These are phyloP conservation scores for Mucuna pruriens DNA, from an alignment of 306 rosid species.

Conservation along the genomic window DNA sequence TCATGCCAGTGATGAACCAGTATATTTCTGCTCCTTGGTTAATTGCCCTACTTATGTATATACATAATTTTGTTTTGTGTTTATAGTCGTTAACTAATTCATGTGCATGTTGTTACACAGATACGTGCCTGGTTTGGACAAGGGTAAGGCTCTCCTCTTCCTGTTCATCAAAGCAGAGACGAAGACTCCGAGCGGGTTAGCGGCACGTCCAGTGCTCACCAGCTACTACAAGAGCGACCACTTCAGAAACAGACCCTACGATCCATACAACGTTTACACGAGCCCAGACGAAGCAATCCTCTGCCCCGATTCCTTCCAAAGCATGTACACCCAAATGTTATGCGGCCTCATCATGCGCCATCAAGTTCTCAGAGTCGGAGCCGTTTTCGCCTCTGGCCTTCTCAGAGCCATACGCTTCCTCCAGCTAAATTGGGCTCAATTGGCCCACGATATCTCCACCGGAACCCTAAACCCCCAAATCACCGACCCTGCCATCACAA, in stretches of 20 bases:
- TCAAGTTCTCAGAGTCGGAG: constrained; percentile 76
- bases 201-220: constrained; percentile 83
- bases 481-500: constrained; percentile 56
- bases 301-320: constrained; percentile 76
- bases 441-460: constrained; percentile 63
- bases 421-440: constrained; percentile 61
- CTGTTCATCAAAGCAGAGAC: constrained; percentile 69
- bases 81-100: no score
- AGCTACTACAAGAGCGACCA: constrained; percentile 81
- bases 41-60: neutral
- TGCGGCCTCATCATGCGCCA: constrained; percentile 82
- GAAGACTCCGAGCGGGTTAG: constrained; percentile 69
- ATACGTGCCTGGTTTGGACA: constrained; percentile 67
- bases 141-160: constrained; percentile 78
- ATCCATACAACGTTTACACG: constrained; percentile 74
- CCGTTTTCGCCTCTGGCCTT: constrained; percentile 87
- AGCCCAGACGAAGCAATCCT: constrained; percentile 82
- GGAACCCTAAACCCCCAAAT: constrained; percentile 70
- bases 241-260: constrained; percentile 69
- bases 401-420: constrained; percentile 86
- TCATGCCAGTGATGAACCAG: constrained; percentile 85
- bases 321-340: constrained; percentile 90
- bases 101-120: constrained; percentile 38
- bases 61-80: no score
- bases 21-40: constrained; percentile 24